These are phyloP conservation scores for Bjerkandera adusta DNA, from an alignment of 1,284 basidiomycete genomes.

Conservation along the genomic window DNA sequence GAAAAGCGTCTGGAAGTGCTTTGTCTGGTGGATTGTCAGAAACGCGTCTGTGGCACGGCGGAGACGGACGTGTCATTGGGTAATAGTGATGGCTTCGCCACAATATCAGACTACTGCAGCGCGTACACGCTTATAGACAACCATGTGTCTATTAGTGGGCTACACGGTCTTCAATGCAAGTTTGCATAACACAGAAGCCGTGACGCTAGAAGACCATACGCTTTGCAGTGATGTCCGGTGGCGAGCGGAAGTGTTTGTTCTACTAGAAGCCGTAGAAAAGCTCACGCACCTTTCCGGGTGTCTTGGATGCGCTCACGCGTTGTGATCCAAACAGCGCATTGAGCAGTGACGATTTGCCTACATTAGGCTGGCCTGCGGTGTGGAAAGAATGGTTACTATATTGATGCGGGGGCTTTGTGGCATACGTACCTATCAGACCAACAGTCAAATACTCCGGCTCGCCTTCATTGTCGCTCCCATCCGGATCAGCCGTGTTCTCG, in stretches of 20 bases:
- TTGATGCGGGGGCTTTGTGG: background rate
- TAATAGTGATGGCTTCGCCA: background rate
- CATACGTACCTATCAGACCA: constrained; percentile 70
- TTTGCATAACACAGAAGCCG: too few relatives aligned
- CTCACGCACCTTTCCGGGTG: constrained; percentile 77
- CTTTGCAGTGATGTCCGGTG: background rate
- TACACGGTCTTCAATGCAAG: too few relatives aligned
- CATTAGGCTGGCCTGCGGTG: constrained; percentile 83
- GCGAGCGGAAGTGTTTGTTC: background rate
- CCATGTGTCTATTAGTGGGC: too few relatives aligned
- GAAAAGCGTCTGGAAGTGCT: constrained; percentile 91
- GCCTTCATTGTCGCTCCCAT: constrained; percentile 22
- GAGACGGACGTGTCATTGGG: background rate
- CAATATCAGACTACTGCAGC: too few relatives aligned
- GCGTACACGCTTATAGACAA: too few relatives aligned
- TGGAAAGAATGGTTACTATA: background rate
- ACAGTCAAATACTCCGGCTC: constrained; percentile 71
- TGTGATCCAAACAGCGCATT: constrained; percentile 87
- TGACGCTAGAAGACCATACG: too few relatives aligned
- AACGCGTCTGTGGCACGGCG: too few relatives aligned
- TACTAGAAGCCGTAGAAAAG: background rate
- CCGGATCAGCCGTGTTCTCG: constrained; percentile 26
- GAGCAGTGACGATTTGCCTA: constrained; percentile 88
- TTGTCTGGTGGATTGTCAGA: constrained; percentile 54
- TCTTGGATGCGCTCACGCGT: constrained; percentile 83